phyloP scores from a whole-genome alignment of 2,329 filamentous ascomycete species.

The Fragosphaeria purpurea region DNA sequence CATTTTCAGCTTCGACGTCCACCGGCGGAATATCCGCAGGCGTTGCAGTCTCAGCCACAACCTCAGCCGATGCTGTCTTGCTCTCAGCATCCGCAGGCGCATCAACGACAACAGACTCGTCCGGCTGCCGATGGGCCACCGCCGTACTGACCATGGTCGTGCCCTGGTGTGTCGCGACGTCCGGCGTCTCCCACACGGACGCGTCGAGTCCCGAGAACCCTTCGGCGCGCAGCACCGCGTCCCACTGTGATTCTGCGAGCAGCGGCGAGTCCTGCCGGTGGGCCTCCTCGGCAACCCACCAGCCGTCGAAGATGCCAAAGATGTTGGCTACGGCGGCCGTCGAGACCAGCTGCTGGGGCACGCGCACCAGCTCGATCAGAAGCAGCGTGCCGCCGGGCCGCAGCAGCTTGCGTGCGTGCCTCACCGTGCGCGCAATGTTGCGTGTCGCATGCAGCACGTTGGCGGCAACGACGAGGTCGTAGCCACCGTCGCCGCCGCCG shows the following conservation, averaged over 20 bases:
- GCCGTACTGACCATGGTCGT: conserved; percentile 13
- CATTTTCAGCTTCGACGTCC: too few species aligned
- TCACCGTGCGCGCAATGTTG: conserved; percentile 15
- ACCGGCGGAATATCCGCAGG: neutral
- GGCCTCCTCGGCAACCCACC: conserved; percentile 13
- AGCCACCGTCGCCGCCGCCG: conserved; percentile 19
- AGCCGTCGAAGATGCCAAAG: conserved; percentile 15
- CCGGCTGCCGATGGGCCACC: neutral
- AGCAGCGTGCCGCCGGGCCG: conserved; percentile 14
- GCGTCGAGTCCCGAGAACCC: conserved; percentile 12
- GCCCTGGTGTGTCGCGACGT: conserved; percentile 12
- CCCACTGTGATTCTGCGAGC: conserved; percentile 12
- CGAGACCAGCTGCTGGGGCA: conserved; percentile 9
- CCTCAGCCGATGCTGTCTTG: neutral
- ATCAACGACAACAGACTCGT: neutral
- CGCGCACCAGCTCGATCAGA: conserved; percentile 12
- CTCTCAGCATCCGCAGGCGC: neutral
- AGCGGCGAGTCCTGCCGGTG: conserved; percentile 12
- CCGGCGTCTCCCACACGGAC: conserved; percentile 13
- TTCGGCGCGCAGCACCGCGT: conserved; percentile 7
- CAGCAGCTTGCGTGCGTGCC: conserved; percentile 16
- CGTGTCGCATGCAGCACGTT: conserved; percentile 24
- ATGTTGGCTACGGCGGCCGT: conserved; percentile 11
- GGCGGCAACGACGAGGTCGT: conserved; percentile 25
- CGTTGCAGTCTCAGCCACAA: neutral